Base-by-base conservation (phyloP, 1,284 basidiomycete genomes). In the Cryptococcus hybrid region DNA sequence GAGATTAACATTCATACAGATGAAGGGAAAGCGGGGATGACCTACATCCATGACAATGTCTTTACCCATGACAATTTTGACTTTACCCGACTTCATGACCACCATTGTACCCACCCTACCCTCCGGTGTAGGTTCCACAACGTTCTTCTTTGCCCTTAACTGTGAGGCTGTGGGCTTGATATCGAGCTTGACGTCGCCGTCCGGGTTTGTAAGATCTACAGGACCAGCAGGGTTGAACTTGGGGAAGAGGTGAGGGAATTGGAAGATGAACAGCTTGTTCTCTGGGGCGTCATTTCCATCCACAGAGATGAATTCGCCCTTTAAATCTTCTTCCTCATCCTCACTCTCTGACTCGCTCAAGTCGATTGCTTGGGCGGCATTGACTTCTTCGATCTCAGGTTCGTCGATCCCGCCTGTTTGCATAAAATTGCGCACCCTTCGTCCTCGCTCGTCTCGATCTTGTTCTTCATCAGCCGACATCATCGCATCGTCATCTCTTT, bases 181-280 rank as follows among this genome's bases (percentile, higher is more conserved):
- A 52, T 68, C 68, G 3, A 65, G 70, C 50, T 70, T 70, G 51
- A 68, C 50, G 48, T 66, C 67, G 53, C 55, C 56, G 45, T 78
- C 70, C 63, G 51, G 18, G 35, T 59, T 56, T 58, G 62, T 61
- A 1, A 61, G 57, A 46, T 70, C 54, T 52, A 68, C 55, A 49
- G 65, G 48, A 40, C 61, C 45, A 57, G 52, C 8, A 54, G 66
- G 54, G 35, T 80, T 63, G 75, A 94, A 95, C 12, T 80, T 82
- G 0, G 93, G 92, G 77, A 96, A 93, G 0, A 90, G 87, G n/a
- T 82, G 78, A 0, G 93, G 93, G 71, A 97, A 95, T 74, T 95
- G 93, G 80, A 96, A 95, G 63, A 93, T 87, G 71, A 90, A 95
- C 1, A 96, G 80, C 34, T 86, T 78, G 82, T 70, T 71, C 86